Evolutionary conservation across 2,329 filamentous ascomycete genomes (phyloP), one percentile per base, ranked within the genome.

Genomic region (Trichoderma koningiopsis): DNA sequence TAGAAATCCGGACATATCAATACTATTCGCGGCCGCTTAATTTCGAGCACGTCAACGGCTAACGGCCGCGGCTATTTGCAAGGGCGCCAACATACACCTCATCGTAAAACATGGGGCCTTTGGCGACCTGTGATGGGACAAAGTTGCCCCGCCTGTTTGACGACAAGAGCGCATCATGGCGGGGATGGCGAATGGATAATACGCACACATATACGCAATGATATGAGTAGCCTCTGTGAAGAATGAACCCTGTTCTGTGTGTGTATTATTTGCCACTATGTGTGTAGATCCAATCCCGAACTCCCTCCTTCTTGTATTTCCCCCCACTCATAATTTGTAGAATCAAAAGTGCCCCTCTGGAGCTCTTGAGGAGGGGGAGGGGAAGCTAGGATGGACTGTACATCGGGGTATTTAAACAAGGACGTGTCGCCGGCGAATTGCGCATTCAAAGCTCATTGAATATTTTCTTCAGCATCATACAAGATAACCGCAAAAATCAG

Each of bases 1-100:
- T 67, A 67, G 63, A 67, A 67, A 67, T 67, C 63, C 63, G 63
- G 63, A 67, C 27, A 67, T 67, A 67, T 52, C 63, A 24, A 47
- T 58, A 29, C 13, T 58, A 58, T 58, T 67, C 35, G 63, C 40
- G 37, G 40, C 19, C 43, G 22, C 35, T 7, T 22, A 27, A 49
- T n/a, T n/a, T 19, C 27, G n/a, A 6, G 55, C 53, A 57, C 55
- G 55, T 27, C 53, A 56, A 43, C 10, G 33, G n/a, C 37, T 27
- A 33, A 31, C 35, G 63, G 29, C 24, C 24, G 53, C 63, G 63
- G 63, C 55, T 67, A 67, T 66, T 49, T 58, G 27, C 60, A 52
- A 14, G 40, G 29, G 29, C 63, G 31, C 55, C 37, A 33, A 3
- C 13, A 35, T 57, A 37, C 40, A 29, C 55, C 53, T 52, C 63